Conservation (phyloP, 208 protist genomes). For the Leptomonas pyrrhocoris region DNA sequence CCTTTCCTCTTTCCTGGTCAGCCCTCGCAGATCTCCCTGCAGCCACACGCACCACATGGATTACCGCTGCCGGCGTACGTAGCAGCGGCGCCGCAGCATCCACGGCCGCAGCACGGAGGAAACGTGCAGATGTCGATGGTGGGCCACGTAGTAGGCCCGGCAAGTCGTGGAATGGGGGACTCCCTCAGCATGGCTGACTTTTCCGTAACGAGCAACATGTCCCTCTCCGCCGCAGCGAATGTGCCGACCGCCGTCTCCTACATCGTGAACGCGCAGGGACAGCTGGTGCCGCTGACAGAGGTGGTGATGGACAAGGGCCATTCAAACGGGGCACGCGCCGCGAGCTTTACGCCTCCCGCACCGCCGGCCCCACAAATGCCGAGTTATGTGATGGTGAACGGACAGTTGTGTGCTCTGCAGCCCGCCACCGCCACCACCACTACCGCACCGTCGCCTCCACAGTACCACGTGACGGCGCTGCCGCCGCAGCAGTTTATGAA, state of each 20-base stretch:
- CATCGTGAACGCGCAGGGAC: constrained; percentile 27
- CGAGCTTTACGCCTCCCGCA: neutral
- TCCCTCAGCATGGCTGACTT: neutral
- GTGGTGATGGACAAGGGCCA: neutral
- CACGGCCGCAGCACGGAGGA: neutral
- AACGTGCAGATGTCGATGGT: neutral
- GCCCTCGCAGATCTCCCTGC: neutral
- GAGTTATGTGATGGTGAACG: constrained; percentile 22
- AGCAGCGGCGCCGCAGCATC: neutral
- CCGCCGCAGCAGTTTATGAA: constrained; percentile 12
- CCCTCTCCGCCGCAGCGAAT: neutral
- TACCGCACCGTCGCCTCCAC: neutral
- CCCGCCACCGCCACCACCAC: neutral
- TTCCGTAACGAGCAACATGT: neutral
- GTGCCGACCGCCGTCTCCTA: neutral
- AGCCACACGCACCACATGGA: neutral
- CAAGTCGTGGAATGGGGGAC: neutral
- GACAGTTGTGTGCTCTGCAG: constrained; percentile 15
- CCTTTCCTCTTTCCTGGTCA: neutral
- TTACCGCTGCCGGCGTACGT: neutral
- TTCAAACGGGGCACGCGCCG: neutral
- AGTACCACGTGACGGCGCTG: neutral
- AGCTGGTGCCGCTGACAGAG: constrained; percentile 5
- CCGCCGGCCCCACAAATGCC: neutral
- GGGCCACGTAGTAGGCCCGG: neutral